phyloP scores from a whole-genome alignment of 1,284 basidiomycete genomes.

The Hypsizygus ulmarius region DNA sequence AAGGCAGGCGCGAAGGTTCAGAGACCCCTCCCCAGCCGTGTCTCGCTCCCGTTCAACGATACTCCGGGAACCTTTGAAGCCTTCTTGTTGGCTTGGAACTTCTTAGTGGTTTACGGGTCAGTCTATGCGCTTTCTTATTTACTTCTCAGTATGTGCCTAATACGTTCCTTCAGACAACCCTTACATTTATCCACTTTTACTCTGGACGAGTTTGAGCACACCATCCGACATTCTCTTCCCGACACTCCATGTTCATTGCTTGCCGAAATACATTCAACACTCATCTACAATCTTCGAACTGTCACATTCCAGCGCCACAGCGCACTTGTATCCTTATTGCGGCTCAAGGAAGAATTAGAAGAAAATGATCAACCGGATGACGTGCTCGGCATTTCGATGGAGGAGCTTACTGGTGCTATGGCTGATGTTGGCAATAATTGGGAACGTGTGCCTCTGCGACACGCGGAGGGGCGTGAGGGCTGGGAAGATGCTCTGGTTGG shows the following conservation, averaged over 20 bases:
- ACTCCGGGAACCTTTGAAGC: slow-evolving; percentile 72
- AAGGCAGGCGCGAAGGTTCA: slow-evolving; percentile 67
- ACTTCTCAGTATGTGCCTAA: slow-evolving; percentile 5
- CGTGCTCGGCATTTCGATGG: slow-evolving; percentile 54
- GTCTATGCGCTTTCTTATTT: slow-evolving; percentile 24
- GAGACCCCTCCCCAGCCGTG: slow-evolving; percentile 66
- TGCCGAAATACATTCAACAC: slow-evolving; percentile 83
- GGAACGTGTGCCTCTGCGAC: slow-evolving; percentile 71
- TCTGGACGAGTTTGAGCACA: slow-evolving; percentile 90
- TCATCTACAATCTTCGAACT: slow-evolving; percentile 88
- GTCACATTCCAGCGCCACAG: slow-evolving; percentile 68
- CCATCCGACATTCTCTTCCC: slow-evolving; percentile 72
- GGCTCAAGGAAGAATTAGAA: slow-evolving; percentile 41
- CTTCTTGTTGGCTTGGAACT: slow-evolving; percentile 90
- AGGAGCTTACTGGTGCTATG: slow-evolving; percentile 60
- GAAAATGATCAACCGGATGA: slow-evolving; percentile 37
- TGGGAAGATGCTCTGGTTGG: slow-evolving; percentile 89
- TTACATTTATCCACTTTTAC: slow-evolving; percentile 89
- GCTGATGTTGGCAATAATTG: slow-evolving; percentile 77
- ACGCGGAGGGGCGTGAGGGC: slow-evolving; percentile 63
- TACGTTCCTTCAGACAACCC: slow-evolving; percentile 53
- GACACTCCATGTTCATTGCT: slow-evolving; percentile 78
- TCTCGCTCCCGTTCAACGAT: slow-evolving; percentile 74
- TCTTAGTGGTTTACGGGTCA: slow-evolving; percentile 88
- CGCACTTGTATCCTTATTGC: slow-evolving; percentile 64